Base-by-base conservation (phyloP, 441 rosid species). In the Pelargonium citronellum region DNA sequence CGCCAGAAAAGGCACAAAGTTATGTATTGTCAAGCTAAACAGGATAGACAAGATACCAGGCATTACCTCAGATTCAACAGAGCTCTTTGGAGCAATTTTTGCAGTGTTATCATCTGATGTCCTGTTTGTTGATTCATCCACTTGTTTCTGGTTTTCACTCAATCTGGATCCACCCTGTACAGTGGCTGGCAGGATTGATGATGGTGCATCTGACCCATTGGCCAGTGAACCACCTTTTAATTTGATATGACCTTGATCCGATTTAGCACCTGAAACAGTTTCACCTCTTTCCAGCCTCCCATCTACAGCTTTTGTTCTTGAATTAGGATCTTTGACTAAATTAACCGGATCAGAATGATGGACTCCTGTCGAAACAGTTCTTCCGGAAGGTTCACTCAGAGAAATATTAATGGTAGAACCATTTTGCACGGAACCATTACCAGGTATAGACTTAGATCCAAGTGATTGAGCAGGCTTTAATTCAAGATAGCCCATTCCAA, bases 401-500 rank as follows among this genome's bases (percentile, higher is more conserved):
- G 95, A 75, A 71, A 76, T 76, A 80, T 77, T 80, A 62, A 73
- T 13, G 44, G 76, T 76, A 77, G 92, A 73, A 72, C 87, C 91
- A 70, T 81, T 88, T 71, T 85, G 93, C 39, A 78, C 81, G 68
- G 83, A 53, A 39, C 73, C 76, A 73, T 69, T 82, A 72, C 82
- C 71, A 71, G 86, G 73, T 20, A 80, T 62, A 78, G 88, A 82
- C 81, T 87, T 91, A 67, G 91, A 74, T 68, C 86, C 83, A 57
- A 80, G 76, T 24, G 87, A 73, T 51, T 91, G 86, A 73, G 87
- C 87, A 72, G 95, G 90, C 82, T 90, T 96, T 67, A 89, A 78
- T 71, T 96, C 98, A 69, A 96, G 89, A 79, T 86, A 93, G 77
- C 99, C 99, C 99, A 91, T 91, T 76, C 97, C 96, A 83, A 93